Conservation (phyloP, 805 yeast species). For the Peterozyma xylosa region DNA sequence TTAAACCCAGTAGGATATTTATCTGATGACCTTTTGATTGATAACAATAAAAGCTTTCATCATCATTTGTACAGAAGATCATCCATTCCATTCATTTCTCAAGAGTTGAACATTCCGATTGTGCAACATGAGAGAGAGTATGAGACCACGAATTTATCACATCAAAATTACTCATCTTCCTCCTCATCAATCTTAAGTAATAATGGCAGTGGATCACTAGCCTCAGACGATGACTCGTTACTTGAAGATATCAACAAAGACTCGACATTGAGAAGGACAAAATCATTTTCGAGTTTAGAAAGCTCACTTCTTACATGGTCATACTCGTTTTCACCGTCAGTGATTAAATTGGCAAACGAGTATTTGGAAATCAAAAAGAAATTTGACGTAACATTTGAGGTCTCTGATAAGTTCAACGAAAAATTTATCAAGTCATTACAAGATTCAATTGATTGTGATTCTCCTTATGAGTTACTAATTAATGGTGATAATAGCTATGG, state of each 20-base stretch:
- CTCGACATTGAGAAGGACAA: conserved; percentile 19
- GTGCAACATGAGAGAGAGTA: not conserved
- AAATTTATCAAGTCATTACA: conserved; percentile 12
- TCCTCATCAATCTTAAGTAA: not conserved
- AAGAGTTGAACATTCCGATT: conserved; percentile 20
- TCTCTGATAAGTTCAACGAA: conserved; percentile 11
- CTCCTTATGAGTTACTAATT: conserved; percentile 12
- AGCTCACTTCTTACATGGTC: conserved; percentile 12
- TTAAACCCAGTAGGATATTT: conserved; percentile 1
- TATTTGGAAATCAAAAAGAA: conserved; percentile 13
- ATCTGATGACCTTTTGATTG: not conserved
- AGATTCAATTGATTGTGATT: conserved; percentile 16
- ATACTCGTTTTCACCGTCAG: conserved; percentile 12
- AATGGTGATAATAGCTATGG: conserved; percentile 4
- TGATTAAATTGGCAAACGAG: conserved; percentile 19
- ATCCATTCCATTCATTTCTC: conserved; percentile 28
- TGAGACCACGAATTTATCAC: too few species aligned
- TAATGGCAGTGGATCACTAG: not conserved
- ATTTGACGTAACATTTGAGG: conserved; percentile 15
- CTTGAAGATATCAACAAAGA: not conserved
- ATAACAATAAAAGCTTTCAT: conserved; percentile 8
- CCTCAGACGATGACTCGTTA: not conserved
- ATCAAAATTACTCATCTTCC: too few species aligned
- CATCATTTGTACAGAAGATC: conserved; percentile 26
- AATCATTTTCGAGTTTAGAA: conserved; percentile 28